phyloP scores from a whole-genome alignment of 2,329 filamentous ascomycete genomes.

The Colletotrichum falcatum region DNA sequence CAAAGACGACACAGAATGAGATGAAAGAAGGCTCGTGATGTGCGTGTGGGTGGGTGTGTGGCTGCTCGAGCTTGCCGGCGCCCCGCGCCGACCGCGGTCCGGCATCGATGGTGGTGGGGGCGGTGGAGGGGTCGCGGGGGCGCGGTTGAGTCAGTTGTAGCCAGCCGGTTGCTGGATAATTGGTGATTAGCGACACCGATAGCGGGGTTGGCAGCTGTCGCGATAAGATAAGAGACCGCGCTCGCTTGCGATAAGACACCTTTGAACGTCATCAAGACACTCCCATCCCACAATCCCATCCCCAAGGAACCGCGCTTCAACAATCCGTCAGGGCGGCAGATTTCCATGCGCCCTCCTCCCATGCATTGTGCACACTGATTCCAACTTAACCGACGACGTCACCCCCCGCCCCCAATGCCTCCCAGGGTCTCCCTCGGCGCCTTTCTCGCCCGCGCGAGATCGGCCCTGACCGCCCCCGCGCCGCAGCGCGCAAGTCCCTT shows the following conservation, averaged over 20 bases:
- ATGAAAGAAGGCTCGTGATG: conserved; percentile 9
- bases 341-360: background rate
- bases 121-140: conserved; percentile 15
- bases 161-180: too few species aligned
- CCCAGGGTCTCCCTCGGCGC: conserved; percentile 56
- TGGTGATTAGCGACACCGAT: conserved; percentile 9
- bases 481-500: conserved; percentile 61
- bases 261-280: too few species aligned
- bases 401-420: conserved; percentile 44
- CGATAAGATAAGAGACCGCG: conserved; percentile 20
- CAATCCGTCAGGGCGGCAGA: background rate
- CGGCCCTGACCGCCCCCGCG: conserved; percentile 57
- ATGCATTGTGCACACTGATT: background rate
- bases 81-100: conserved; percentile 28
- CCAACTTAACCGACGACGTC: background rate
- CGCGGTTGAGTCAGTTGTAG: conserved; percentile 26
- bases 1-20: background rate
- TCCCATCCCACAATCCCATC: background rate
- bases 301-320: conserved; percentile 11
- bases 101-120: conserved; percentile 2
- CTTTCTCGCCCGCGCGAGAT: conserved; percentile 65
- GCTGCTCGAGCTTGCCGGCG: conserved; percentile 1
- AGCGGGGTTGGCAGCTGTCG: background rate
- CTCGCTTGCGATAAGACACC: conserved; percentile 7
- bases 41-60: background rate